Evolutionary conservation across 805 yeast genomes (phyloP).

Genomic region (Lachancea cidri): DNA sequence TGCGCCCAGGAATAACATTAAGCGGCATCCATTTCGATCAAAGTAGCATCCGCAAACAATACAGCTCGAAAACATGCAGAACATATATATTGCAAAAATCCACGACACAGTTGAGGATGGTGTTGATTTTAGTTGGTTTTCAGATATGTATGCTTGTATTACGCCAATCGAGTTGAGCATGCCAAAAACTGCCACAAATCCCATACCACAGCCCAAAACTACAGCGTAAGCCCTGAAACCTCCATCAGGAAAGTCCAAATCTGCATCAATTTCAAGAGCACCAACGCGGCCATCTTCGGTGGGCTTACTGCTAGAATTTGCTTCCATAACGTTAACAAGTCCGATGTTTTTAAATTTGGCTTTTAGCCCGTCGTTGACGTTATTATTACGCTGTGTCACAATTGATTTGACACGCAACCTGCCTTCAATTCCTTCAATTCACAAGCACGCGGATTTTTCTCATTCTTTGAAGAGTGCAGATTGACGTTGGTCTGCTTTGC

Average conservation of each 20-base stretch:
- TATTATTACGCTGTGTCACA: no score
- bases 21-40: constrained; percentile 41
- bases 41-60: constrained; percentile 43
- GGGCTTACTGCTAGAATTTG: no score
- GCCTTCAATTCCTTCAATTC: no score
- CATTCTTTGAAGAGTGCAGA: no score
- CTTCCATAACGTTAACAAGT: no score
- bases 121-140: constrained; percentile 44
- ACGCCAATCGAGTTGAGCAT: constrained; percentile 56
- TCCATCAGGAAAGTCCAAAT: constrained; percentile 45
- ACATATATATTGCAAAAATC: constrained; percentile 42
- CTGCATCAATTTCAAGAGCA: constrained; percentile 2
- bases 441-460: no score
- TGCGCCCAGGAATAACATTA: constrained; percentile 36
- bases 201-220: constrained; percentile 52
- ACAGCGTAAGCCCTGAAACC: constrained; percentile 51
- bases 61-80: constrained; percentile 29
- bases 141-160: constrained; percentile 51
- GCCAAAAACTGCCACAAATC: constrained; percentile 50
- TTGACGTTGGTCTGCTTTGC: no score
- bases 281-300: no score
- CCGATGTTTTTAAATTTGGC: no score
- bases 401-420: no score
- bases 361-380: no score
- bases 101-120: constrained; percentile 48